These are phyloP conservation scores for Aspergillus nidulans DNA, from an alignment of 495 filamentous ascomycete genomes.

Conservation along the genomic window DNA sequence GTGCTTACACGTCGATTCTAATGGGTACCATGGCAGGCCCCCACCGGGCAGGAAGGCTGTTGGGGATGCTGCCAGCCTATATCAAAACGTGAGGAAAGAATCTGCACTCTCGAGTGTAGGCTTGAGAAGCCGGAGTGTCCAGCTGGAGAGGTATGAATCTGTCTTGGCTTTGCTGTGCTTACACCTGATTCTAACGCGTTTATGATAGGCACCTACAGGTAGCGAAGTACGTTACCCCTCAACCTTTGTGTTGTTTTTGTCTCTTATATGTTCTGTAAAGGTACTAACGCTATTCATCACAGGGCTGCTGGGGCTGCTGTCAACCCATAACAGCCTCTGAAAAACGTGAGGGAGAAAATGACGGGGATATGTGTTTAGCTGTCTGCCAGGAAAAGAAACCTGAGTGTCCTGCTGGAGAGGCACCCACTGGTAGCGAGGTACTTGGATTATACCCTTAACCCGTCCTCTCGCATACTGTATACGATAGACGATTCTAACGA, in stretches of 20 bases:
- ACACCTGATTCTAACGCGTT: not conserved
- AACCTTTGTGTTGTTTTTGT: not conserved
- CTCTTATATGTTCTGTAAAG: not conserved
- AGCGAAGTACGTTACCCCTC: not conserved
- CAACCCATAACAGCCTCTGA: not conserved
- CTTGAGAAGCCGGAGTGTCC: slow-evolving; percentile 4
- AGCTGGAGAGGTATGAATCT: not conserved
- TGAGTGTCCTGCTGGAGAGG: slow-evolving; percentile 4
- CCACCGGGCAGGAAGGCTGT: not conserved
- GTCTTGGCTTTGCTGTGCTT: not conserved
- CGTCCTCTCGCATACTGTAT: no score
- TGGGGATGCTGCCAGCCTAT: not conserved
- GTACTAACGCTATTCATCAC: not conserved
- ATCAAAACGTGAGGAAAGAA: not conserved
- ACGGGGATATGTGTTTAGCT: not conserved
- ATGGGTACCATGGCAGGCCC: no score
- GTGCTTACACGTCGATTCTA: no score
- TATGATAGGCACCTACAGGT: not conserved
- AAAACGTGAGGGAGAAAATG: not conserved
- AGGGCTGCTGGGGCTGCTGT: slow-evolving; percentile 12
- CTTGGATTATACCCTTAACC: no score
- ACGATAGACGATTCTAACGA: not conserved
- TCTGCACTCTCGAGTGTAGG: not conserved
- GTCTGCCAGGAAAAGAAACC: slow-evolving; percentile 1
- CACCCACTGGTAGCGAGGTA: slow-evolving; percentile 6